Evolutionary conservation across 1,139 yeast genomes (phyloP).

Genomic region (Saccharomycopsis crataegensis): DNA sequence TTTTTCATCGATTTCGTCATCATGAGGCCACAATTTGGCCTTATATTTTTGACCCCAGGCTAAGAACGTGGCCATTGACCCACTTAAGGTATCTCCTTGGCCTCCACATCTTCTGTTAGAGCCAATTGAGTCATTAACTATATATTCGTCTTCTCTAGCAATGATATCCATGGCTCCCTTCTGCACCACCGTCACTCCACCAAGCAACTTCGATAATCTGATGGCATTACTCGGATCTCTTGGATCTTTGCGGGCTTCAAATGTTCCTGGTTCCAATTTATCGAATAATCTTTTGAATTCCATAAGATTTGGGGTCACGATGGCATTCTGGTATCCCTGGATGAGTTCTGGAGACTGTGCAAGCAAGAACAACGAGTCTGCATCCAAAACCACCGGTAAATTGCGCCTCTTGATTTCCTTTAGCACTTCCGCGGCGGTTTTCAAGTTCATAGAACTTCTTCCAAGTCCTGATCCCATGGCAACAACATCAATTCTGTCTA

Average conservation of each 20-base stretch:
- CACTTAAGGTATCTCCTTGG: slow-evolving; percentile 78
- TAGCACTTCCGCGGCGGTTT: slow-evolving; percentile 50
- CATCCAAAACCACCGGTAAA: slow-evolving; percentile 75
- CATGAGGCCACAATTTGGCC: slow-evolving; percentile 45
- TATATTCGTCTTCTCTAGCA: slow-evolving; percentile 38
- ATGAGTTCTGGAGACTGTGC: slow-evolving; percentile 49
- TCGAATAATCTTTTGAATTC: slow-evolving; percentile 68
- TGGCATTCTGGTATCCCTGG: slow-evolving; percentile 44
- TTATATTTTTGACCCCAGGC: slow-evolving; percentile 62
- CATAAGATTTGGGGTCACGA: slow-evolving; percentile 83
- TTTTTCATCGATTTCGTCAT: slow-evolving; percentile 26
- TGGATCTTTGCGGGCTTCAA: slow-evolving; percentile 31
- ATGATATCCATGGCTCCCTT: slow-evolving; percentile 68
- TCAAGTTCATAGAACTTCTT: slow-evolving; percentile 62
- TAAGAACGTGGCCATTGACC: slow-evolving; percentile 58
- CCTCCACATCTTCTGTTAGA: slow-evolving; percentile 77
- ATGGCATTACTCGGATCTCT: slow-evolving; percentile 30
- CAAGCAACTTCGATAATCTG: slow-evolving; percentile 47
- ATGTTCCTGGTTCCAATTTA: slow-evolving; percentile 27
- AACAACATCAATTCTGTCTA: slow-evolving; percentile 68
- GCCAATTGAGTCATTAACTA: slow-evolving; percentile 45
- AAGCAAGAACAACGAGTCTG: slow-evolving; percentile 72
- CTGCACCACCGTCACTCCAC: slow-evolving; percentile 59
- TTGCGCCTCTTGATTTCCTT: slow-evolving; percentile 43
- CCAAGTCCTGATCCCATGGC: slow-evolving; percentile 96